Conservation (phyloP, 2,329 filamentous ascomycete genomes). For the Xylariomycetidae sp. region DNA sequence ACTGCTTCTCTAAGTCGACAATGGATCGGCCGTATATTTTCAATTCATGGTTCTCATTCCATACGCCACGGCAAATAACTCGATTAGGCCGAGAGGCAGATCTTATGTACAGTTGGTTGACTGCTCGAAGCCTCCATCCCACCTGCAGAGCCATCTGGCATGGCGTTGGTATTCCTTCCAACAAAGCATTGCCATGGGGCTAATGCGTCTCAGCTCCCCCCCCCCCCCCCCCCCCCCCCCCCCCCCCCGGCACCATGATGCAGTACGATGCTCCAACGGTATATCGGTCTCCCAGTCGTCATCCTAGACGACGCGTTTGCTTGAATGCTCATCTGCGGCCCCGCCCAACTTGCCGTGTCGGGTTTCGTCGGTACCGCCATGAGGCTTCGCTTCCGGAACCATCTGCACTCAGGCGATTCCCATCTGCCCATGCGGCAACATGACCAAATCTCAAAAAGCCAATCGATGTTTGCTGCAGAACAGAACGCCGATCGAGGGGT, state of each 20-base stretch:
- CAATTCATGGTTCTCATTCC: too few relatives aligned
- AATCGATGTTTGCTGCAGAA: conserved; percentile 21
- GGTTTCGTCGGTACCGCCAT: too few relatives aligned
- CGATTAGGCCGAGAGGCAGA: too few relatives aligned
- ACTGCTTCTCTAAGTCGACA: too few relatives aligned
- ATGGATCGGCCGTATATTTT: too few relatives aligned
- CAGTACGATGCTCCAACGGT: neutral
- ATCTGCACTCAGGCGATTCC: conserved; percentile 17
- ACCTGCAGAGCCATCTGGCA: too few relatives aligned
- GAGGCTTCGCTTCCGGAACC: conserved; percentile 10
- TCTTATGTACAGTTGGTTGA: too few relatives aligned
- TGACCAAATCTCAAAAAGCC: conserved; percentile 20
- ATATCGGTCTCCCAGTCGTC: neutral
- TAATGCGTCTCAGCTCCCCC: too few relatives aligned
- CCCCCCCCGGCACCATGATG: neutral
- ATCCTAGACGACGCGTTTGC: neutral
- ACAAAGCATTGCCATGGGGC: conserved; percentile 4
- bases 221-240: too few relatives aligned
- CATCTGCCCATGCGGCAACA: conserved; percentile 11
- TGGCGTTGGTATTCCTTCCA: conserved; percentile 6
- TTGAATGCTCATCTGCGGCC: neutral
- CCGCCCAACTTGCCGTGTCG: neutral
- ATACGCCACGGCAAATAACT: too few relatives aligned
- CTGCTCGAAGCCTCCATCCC: too few relatives aligned
- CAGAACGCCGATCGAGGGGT: conserved; percentile 23